Conservation (phyloP, 2,329 filamentous ascomycete genomes). For the Tolypocladium paradoxum region DNA sequence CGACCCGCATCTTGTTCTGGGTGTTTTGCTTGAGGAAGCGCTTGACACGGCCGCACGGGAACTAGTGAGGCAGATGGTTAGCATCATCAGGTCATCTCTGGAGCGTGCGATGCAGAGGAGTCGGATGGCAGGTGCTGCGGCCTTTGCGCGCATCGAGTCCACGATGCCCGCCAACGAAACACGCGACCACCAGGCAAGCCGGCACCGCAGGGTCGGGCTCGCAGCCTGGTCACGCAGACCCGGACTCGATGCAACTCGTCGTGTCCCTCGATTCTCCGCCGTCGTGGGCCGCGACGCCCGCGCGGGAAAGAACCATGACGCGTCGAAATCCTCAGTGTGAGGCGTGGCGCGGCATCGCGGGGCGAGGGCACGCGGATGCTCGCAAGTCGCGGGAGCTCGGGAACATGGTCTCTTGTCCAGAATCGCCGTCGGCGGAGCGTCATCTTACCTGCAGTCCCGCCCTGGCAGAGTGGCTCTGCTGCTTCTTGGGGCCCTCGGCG, state of each 20-base stretch:
- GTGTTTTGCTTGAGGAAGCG: constrained; percentile 99
- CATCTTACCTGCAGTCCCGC: constrained; percentile 79
- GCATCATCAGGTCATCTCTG: constrained; percentile 1
- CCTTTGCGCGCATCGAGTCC: neutral
- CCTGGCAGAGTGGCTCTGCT: constrained; percentile 90
- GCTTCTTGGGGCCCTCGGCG: constrained; percentile 64
- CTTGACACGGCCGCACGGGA: constrained; percentile 99
- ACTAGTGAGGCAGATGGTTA: constrained; percentile 43
- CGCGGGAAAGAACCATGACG: constrained; percentile 7
- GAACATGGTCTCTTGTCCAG: neutral
- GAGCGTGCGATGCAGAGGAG: neutral
- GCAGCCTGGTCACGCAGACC: neutral
- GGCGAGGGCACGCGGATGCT: constrained; percentile 5
- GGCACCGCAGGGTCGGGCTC: neutral
- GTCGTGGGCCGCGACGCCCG: neutral
- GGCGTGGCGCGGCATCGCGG: neutral
- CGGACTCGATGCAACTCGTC: neutral
- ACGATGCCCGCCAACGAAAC: neutral
- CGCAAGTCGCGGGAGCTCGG: constrained; percentile 8
- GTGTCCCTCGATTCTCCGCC: neutral
- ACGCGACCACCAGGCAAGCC: neutral
- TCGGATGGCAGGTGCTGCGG: neutral
- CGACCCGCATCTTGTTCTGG: constrained; percentile 99
- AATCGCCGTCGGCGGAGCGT: constrained; percentile 3
- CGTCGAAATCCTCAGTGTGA: constrained; percentile 1